Evolutionary conservation across 2,329 filamentous ascomycete species (phyloP), one percentile per base, ranked within the genome.

Genomic region (Nigrograna mackinnonii): DNA sequence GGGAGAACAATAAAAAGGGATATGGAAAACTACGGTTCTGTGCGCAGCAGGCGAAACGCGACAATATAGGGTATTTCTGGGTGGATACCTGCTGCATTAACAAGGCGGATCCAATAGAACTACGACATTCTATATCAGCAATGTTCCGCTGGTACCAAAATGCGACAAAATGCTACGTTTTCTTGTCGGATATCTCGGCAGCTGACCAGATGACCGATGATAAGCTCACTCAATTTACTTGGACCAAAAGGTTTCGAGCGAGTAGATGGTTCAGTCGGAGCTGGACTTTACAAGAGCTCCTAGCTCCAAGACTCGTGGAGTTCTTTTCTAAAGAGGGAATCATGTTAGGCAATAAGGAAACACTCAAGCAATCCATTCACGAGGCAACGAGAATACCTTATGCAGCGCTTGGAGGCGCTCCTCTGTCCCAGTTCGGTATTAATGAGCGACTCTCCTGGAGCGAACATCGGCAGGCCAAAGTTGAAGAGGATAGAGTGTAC

Each of bases 391-490:
- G 18, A 2, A 43, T 43, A 18, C 9, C 37, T 17, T 4, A 5
- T 19, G 16, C 5, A 6, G 37, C 24, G 9, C 24, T 39, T 16
- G 12, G 16, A 30, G 24, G 24, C 16, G 2, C 21, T 13, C 35
- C 41, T 7, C 26, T 39, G 19, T 39, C 26, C n/a, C 18, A 34
- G 16, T 39, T 39, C 36, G 46, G 37, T 20, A 26, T 46, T 24
- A 22, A 38, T 5, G 44, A 49, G 24, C 32, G 42, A 20, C 20
- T 45, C 14, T 24, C 26, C 4, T 47, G 44, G 42, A 33, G 21
- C 16, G 37, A 37, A 26, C 16, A 24, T 6, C 44, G 52, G 19
- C 19, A 52, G n/a, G n/a, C 52, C 1, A 49, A 33, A 36, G 35
- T 4, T 6, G 37, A 45, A 35, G 24, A 28, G n/a, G 24, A 28